A percentile compares a stretch with the other conserved stretches of the same genome.
Evolutionary conservation across 2,329 filamentous ascomycete genomes (phyloP).

Genomic region (Talaromyces atroroseus): DNA sequence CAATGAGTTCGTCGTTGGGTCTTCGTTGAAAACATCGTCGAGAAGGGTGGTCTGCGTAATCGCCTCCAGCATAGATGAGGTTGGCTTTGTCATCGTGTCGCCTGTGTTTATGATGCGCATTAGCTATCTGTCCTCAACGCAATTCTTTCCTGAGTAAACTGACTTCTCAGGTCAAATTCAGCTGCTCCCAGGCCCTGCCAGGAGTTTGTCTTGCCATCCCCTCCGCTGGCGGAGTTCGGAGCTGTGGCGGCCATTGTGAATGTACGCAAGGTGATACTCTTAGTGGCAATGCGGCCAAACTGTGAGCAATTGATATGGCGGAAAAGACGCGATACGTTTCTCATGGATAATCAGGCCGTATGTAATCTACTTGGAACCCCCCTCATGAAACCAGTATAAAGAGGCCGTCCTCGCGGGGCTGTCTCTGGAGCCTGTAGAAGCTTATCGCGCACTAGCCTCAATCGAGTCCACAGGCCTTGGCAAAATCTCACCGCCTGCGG

Average conservation of each 20-base stretch:
- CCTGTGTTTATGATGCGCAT: slow-evolving; percentile 39
- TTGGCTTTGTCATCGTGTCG: slow-evolving; percentile 71
- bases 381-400: not conserved
- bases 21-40: slow-evolving; percentile 80
- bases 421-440: not conserved
- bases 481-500: not conserved
- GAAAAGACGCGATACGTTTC: slow-evolving; percentile 12
- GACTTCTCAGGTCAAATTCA: slow-evolving; percentile 53
- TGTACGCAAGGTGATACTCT: slow-evolving; percentile 11
- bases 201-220: slow-evolving; percentile 21
- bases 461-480: not conserved
- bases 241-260: slow-evolving; percentile 19
- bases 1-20: slow-evolving; percentile 69
- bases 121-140: too few species aligned
- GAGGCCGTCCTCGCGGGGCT: not conserved
- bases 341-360: slow-evolving; percentile 1
- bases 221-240: slow-evolving; percentile 16
- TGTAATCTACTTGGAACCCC: not conserved
- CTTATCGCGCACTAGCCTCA: slow-evolving; percentile 1
- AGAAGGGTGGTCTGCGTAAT: slow-evolving; percentile 68
- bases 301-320: slow-evolving; percentile 1
- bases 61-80: slow-evolving; percentile 72
- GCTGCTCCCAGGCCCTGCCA: slow-evolving; percentile 47
- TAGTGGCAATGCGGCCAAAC: not conserved
- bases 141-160: slow-evolving; percentile 10